Conservation (phyloP, 352 stramenopile genomes). For the Globisporangium middletonii region DNA sequence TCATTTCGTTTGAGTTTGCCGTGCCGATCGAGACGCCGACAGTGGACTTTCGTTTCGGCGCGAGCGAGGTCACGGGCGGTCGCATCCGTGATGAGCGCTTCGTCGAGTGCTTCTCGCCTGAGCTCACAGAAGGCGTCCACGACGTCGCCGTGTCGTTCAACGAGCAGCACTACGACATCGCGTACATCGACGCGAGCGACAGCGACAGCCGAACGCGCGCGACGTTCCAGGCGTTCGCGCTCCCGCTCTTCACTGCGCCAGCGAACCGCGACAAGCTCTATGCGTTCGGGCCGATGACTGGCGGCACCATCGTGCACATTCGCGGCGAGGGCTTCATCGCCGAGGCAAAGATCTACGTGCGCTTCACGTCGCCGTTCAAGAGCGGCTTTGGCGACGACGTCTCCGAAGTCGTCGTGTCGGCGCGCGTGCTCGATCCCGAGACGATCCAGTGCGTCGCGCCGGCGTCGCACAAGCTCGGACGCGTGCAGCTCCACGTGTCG, state of each 20-base stretch:
- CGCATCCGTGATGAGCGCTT: slow-evolving; percentile 34
- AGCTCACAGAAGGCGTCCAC: slow-evolving; percentile 36
- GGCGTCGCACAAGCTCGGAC: slow-evolving; percentile 21
- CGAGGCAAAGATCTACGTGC: slow-evolving; percentile 58
- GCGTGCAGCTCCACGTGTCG: slow-evolving; percentile 44
- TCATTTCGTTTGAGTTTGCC: slow-evolving; percentile 62
- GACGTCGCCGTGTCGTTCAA: slow-evolving; percentile 57
- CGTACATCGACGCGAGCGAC: slow-evolving; percentile 6
- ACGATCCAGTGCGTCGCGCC: slow-evolving; percentile 52
- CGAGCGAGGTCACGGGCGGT: slow-evolving; percentile 21
- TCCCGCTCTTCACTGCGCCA: slow-evolving; percentile 53
- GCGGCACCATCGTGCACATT: slow-evolving; percentile 42
- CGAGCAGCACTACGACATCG: slow-evolving; percentile 54
- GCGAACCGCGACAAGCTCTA: slow-evolving; percentile 33
- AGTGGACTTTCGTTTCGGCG: slow-evolving; percentile 58
- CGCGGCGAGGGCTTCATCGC: slow-evolving; percentile 54
- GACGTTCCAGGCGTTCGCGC: slow-evolving; percentile 43
- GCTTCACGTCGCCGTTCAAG: slow-evolving; percentile 39
- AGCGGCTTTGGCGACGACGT: slow-evolving; percentile 24
- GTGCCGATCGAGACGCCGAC: slow-evolving; percentile 48
- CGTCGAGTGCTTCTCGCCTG: slow-evolving; percentile 60
- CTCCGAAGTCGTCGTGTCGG: slow-evolving; percentile 39
- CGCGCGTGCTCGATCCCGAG: slow-evolving; percentile 38
- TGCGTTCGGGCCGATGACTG: slow-evolving; percentile 39
- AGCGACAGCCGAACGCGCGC: slow-evolving; percentile 5